phyloP scores from a whole-genome alignment of 2,329 filamentous ascomycete species.

The Daldinia sp. region DNA sequence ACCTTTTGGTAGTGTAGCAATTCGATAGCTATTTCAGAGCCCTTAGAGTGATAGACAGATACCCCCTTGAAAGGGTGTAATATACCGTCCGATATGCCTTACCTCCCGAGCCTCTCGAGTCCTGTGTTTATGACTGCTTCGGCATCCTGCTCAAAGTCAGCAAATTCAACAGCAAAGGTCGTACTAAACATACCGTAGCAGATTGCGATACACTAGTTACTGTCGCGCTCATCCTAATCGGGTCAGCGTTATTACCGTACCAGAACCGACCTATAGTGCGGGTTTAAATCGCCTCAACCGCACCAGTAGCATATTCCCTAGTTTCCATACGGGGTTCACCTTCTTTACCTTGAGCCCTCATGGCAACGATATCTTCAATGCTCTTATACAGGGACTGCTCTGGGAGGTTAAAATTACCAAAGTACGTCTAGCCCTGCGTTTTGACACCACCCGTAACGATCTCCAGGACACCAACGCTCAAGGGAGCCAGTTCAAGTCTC shows the following conservation, averaged over 20 bases:
- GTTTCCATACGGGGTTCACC: not conserved
- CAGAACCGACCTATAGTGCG: not conserved
- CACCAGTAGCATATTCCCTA: not conserved
- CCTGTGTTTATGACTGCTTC: not conserved
- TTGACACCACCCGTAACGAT: not conserved
- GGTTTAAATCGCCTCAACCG: not conserved
- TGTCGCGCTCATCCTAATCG: not conserved
- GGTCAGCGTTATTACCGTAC: not conserved
- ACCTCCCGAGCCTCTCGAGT: not conserved
- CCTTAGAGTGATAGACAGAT: not conserved
- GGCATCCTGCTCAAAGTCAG: not conserved
- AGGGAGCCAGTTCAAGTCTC: not conserved
- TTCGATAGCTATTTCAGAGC: no score
- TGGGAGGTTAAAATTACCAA: not conserved
- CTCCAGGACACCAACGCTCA: not conserved
- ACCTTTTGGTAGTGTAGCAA: no score
- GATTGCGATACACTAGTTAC: not conserved
- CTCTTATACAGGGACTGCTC: not conserved
- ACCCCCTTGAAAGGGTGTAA: not conserved
- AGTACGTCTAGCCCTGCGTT: not conserved
- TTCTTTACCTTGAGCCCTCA: not conserved
- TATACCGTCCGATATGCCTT: not conserved
- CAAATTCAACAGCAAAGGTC: not conserved
- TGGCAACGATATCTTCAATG: not conserved
- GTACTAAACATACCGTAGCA: not conserved